Conservation (phyloP, 805 yeast genomes). For the Wickerhamomyces bisporus region DNA sequence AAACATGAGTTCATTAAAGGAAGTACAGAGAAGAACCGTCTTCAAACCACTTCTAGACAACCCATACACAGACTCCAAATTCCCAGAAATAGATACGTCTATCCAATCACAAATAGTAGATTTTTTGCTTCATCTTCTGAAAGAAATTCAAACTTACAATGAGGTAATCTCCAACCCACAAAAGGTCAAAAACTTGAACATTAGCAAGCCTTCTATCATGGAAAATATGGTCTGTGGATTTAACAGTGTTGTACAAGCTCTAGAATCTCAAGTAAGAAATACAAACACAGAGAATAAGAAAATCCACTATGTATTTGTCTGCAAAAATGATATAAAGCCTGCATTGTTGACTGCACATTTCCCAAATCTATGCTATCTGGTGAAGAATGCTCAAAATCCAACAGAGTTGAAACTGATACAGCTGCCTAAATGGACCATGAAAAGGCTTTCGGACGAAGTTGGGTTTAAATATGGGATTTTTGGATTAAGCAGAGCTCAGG, state of each 20-base stretch:
- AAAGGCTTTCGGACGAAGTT: constrained; percentile 27
- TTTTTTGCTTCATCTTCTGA: constrained; percentile 29
- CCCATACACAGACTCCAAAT: constrained; percentile 49
- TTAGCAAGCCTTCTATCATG: constrained; percentile 11
- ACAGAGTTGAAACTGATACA: constrained; percentile 48
- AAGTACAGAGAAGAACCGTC: constrained; percentile 45
- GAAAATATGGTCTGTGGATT: constrained; percentile 40
- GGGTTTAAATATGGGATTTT: constrained; percentile 31
- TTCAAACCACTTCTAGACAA: constrained; percentile 62
- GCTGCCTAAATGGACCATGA: constrained; percentile 41
- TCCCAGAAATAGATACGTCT: constrained; percentile 38
- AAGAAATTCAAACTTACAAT: constrained; percentile 29
- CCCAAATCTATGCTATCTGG: constrained; percentile 49
- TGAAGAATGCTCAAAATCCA: constrained; percentile 24
- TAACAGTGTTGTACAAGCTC: constrained; percentile 45
- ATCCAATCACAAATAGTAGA: constrained; percentile 35
- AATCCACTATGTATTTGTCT: constrained; percentile 44
- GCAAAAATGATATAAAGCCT: constrained; percentile 52
- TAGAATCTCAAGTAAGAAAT: constrained; percentile 39
- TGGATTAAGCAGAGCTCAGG: constrained; percentile 21
- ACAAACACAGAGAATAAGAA: constrained; percentile 4
- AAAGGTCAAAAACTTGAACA: constrained; percentile 6
- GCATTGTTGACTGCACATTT: constrained; percentile 47
- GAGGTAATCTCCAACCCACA: constrained; percentile 1
- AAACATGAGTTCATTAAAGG: constrained; percentile 38